phyloP scores from a whole-genome alignment of 2,329 filamentous ascomycete species.

The Teratosphaeriaceae sp. region DNA sequence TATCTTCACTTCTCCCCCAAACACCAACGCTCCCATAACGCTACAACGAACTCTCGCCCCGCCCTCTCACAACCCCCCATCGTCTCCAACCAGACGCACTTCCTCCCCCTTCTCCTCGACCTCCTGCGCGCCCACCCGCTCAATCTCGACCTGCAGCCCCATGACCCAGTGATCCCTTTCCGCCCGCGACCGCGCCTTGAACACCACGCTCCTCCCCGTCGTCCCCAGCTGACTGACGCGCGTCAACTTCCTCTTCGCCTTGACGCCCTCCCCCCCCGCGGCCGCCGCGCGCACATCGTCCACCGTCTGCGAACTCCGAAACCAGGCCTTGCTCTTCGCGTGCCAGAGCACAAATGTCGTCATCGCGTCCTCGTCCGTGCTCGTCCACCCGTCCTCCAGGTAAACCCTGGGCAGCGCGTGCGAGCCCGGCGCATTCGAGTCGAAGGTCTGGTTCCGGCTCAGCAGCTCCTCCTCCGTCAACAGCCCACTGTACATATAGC shows the following conservation, averaged over 20 bases:
- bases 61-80: too few relatives aligned
- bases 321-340: conserved; percentile 50
- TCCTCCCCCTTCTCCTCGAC: conserved; percentile 39
- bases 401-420: conserved; percentile 55
- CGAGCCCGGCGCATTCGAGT: conserved; percentile 54
- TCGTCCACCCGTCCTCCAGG: conserved; percentile 55
- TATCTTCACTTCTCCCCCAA: too few relatives aligned
- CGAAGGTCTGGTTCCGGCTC: conserved; percentile 59
- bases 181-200: conserved; percentile 56
- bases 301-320: conserved; percentile 33
- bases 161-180: conserved; percentile 64
- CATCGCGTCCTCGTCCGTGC: conserved; percentile 58
- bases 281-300: conserved; percentile 29
- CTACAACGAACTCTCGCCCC: too few relatives aligned
- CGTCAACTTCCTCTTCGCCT: conserved; percentile 43
- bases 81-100: conserved; percentile 9
- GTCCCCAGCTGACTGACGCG: conserved; percentile 55
- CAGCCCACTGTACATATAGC: conserved; percentile 60
- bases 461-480: conserved; percentile 57
- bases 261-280: conserved; percentile 28
- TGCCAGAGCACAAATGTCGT: conserved; percentile 64
- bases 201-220: conserved; percentile 57
- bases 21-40: too few relatives aligned
- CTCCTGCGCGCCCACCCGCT: conserved; percentile 42
- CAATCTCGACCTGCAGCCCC: conserved; percentile 60